Conservation (phyloP, 768 basidiomycete genomes). For the Suillus hirtellus region DNA sequence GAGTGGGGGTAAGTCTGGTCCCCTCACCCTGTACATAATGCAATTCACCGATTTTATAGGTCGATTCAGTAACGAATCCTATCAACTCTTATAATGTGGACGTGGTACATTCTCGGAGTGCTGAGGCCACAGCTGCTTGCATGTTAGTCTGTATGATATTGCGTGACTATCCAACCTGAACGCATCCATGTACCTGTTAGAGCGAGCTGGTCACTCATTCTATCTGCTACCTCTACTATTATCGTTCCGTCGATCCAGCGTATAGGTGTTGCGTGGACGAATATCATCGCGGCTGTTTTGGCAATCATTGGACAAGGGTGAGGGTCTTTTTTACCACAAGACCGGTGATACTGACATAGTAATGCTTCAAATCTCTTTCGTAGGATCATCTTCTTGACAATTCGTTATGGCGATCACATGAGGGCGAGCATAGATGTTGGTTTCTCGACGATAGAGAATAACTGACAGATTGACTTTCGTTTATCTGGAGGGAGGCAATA, state of each 20-base stretch:
- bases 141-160: not conserved
- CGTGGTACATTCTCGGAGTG: not conserved
- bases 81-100: conserved; percentile 44
- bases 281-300: conserved; percentile 43
- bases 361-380: not conserved
- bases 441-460: conserved; percentile 43
- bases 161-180: not conserved
- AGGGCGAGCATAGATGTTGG: conserved; percentile 53
- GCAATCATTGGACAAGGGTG: conserved; percentile 52
- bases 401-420: conserved; percentile 53
- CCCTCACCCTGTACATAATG: not conserved
- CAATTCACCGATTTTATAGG: conserved; percentile 34
- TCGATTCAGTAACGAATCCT: conserved; percentile 57
- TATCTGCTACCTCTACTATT: conserved; percentile 37
- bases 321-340: conserved; percentile 23
- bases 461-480: conserved; percentile 22
- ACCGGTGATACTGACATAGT: not conserved
- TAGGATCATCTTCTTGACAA: conserved; percentile 47
- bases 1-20: conserved; percentile 52
- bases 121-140: not conserved
- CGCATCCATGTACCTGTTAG: not conserved
- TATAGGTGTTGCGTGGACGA: conserved; percentile 47
- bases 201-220: conserved; percentile 11
- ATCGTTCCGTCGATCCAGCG: conserved; percentile 53
- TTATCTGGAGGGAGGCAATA: too few species aligned